phyloP scores from a whole-genome alignment of 768 basidiomycete species.

The Neoboletus subvelutipes region DNA sequence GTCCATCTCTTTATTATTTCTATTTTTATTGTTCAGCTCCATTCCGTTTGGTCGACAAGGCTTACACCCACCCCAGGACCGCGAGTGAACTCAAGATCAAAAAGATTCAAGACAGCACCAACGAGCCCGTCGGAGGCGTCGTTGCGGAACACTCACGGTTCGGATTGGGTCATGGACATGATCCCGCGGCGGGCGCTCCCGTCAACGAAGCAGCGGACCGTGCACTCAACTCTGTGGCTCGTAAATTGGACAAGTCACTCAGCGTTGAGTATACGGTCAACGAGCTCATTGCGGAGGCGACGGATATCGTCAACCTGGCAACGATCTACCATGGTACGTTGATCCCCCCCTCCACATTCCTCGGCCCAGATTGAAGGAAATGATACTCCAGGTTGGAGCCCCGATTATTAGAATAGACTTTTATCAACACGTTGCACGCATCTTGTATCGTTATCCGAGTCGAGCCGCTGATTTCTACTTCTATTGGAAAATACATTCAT shows the following conservation, averaged over 20 bases:
- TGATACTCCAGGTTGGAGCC: conserved; percentile 40
- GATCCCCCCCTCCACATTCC: background rate
- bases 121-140: conserved; percentile 23
- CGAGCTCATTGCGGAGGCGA: conserved; percentile 87
- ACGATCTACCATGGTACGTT: conserved; percentile 72
- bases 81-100: conserved; percentile 75
- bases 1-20: conserved; percentile 22
- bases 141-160: conserved; percentile 31
- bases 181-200: conserved; percentile 56
- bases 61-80: conserved; percentile 49
- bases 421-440: background rate
- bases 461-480: conserved; percentile 1
- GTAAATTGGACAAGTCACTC: conserved; percentile 80
- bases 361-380: conserved; percentile 2
- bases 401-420: conserved; percentile 32
- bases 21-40: background rate
- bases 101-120: conserved; percentile 51
- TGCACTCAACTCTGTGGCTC: conserved; percentile 73
- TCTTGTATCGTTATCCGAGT: conserved; percentile 4
- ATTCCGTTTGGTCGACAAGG: background rate
- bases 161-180: conserved; percentile 51
- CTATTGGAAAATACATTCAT: conserved; percentile 12
- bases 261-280: conserved; percentile 95
- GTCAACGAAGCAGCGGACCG: conserved; percentile 89
- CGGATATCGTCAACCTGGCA: conserved; percentile 70